phyloP scores from a whole-genome alignment of 2,329 filamentous ascomycete species.

The Aureobasidium sp. region DNA sequence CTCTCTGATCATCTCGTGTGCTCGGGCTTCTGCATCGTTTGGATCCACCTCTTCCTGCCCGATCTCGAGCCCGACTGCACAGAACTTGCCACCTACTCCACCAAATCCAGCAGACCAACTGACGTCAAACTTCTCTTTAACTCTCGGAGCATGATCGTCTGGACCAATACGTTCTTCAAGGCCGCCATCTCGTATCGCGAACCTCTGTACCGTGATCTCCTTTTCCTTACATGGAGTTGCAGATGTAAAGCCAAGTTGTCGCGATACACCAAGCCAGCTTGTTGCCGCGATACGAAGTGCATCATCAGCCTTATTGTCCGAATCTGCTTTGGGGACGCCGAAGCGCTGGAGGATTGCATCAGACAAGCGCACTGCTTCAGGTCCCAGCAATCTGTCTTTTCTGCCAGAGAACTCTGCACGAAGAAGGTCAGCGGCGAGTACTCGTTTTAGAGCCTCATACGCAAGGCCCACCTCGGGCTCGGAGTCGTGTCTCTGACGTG shows the following conservation, averaged over 20 bases:
- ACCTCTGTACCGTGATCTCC: slow-evolving; percentile 33
- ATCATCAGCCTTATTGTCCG: slow-evolving; percentile 26
- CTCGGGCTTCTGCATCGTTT: slow-evolving; percentile 14
- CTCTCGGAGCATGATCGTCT: slow-evolving; percentile 25
- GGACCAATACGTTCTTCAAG: slow-evolving; percentile 24
- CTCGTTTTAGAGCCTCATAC: slow-evolving; percentile 36
- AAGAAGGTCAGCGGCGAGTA: slow-evolving; percentile 38
- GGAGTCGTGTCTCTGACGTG: background rate
- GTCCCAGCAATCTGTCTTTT: slow-evolving; percentile 29
- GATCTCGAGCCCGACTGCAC: slow-evolving; percentile 30
- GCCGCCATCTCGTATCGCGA: slow-evolving; percentile 14
- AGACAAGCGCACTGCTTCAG: slow-evolving; percentile 39
- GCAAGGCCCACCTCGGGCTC: slow-evolving; percentile 20
- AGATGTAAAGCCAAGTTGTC: slow-evolving; percentile 28
- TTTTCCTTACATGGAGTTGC: slow-evolving; percentile 25
- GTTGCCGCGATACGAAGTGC: slow-evolving; percentile 32
- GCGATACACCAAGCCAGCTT: slow-evolving; percentile 32
- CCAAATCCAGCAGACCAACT: slow-evolving; percentile 35
- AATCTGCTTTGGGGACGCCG: slow-evolving; percentile 25
- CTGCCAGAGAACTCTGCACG: slow-evolving; percentile 36
- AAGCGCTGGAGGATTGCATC: slow-evolving; percentile 33
- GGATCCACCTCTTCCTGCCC: slow-evolving; percentile 10
- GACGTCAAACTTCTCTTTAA: slow-evolving; percentile 37
- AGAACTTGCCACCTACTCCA: slow-evolving; percentile 33
- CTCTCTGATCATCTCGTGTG: slow-evolving; percentile 17